Evolutionary conservation across 1,284 basidiomycete species (phyloP), one percentile per base, ranked within the genome.

Genomic region (Puccinia brachypodii): DNA sequence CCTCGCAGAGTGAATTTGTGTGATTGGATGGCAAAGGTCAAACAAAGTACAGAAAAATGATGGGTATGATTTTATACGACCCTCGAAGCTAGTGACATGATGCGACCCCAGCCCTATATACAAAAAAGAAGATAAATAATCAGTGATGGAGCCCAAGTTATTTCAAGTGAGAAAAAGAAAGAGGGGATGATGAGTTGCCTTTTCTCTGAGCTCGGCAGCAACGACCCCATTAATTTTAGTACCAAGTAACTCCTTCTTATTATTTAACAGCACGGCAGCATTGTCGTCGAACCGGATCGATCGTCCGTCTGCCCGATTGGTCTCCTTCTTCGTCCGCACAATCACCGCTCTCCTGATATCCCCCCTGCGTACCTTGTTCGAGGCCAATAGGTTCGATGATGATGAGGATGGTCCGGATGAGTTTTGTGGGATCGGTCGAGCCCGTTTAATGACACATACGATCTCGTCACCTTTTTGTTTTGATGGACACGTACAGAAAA

Each of bases 221-320:
- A 98, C 96, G 56, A 96, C 92, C 0, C 96, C 95, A 85, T 93
- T 93, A 83, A 99, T 94, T 85, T 96, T 91, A 82, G 96, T 97
- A 8, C 95, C 96, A 83, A 98, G 87, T 92, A 98, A 95, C 88
- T 99, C 96, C 84, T 92, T 91, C 88, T 98, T 98, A 89, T 94
- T 94, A 88, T 99, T 99, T 83, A 99, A 88, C 40, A 99, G 88
- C 0, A 99, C 95, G 44, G 92, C 96, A 0, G 97, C 97, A 86
- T 98, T 98, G 89, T 99, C 97, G 88, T 99, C 97, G 87, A 99
- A 99, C 73, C 94, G 90, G 85, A 96, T 89, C 83, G 91, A 89
- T 16, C 93, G 90, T 4, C 95, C 95, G 87, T 97, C 95, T n/a
- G 94, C 92, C 85, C 94, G 88, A 60, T 91, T 89, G 13, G 93